These are phyloP conservation scores for Globisporangium apiculatum DNA, from an alignment of 352 stramenopile species.

Conservation along the genomic window DNA sequence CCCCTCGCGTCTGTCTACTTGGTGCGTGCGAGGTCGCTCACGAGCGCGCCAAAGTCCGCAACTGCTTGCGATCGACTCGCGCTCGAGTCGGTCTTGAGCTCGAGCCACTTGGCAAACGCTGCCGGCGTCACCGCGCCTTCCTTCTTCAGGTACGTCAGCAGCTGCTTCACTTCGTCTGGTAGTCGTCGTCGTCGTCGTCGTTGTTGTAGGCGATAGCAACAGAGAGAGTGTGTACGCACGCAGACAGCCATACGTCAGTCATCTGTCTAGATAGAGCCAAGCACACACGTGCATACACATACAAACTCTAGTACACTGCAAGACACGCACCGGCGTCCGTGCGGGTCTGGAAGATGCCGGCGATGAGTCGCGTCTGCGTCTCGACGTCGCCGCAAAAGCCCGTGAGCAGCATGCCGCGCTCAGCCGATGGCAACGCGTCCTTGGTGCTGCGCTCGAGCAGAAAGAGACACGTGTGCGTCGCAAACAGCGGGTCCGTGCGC, in stretches of 20 bases:
- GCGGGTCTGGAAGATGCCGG: constrained; percentile 62
- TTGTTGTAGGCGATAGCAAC: too few relatives aligned
- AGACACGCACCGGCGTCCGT: constrained; percentile 36
- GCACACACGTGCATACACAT: constrained; percentile 4
- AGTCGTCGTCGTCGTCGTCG: background rate
- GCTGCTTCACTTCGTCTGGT: constrained; percentile 53
- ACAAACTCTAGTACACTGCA: background rate
- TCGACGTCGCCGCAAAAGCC: constrained; percentile 62
- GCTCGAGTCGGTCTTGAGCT: constrained; percentile 73
- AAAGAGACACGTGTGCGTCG: constrained; percentile 57
- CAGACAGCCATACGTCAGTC: too few relatives aligned
- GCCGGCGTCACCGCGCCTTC: constrained; percentile 39
- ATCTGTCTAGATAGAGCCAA: too few relatives aligned
- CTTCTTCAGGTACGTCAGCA: constrained; percentile 67
- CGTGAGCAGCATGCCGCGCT: constrained; percentile 62
- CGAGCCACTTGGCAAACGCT: constrained; percentile 63
- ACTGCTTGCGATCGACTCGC: constrained; percentile 61
- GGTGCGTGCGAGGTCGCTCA: constrained; percentile 59
- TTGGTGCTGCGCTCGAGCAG: constrained; percentile 38
- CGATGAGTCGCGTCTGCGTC: constrained; percentile 52
- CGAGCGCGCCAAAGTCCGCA: constrained; percentile 58
- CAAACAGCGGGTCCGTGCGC: constrained; percentile 51
- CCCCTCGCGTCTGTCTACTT: constrained; percentile 27
- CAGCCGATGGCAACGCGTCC: constrained; percentile 43
- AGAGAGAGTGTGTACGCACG: too few relatives aligned